Evolutionary conservation across 345 rosid genomes (phyloP), one percentile per base, ranked within the genome.

Genomic region (Eucalyptus cloeziana): DNA sequence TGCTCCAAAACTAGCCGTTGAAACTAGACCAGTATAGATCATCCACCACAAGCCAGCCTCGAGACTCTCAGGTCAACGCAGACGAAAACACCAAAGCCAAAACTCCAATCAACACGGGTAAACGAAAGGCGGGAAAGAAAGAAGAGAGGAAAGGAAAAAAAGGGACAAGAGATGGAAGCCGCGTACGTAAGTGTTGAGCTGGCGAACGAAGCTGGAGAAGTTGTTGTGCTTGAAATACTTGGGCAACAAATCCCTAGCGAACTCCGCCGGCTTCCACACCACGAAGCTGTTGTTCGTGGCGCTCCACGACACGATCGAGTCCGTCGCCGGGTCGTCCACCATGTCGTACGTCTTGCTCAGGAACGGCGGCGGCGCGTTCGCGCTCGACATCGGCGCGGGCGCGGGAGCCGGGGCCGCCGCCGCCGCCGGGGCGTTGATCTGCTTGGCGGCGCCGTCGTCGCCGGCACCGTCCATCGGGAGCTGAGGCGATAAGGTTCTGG

Each of bases 131-230:
- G 24, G 37, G 87, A 33, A 45, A 51, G 87, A 50, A 49, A 85
- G 54, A 27, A 49, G 86, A 49, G 86, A 31, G 44, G 43, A 31
- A 19, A 31, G 2, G 1, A 30, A 85, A 17, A 44, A 88, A 88
- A 4, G 40, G 88, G n/a, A 3, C 7, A 62, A 56, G 86, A 54
- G 43, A 85, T 24, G n/a, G 31, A 13, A 17, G 90, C 30, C 40
- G 51, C 95, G 33, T 93, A 97, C 98, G 83, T 97, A 97, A 83
- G 99, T 97, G 89, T 97, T 97, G 49, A 97, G 92, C 90, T 97
- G 99, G 69, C 99, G 94, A 88, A 97, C 98, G 62, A 97, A 97
- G 94, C 99, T 96, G 86, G 98, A 95, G 94, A 97, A 96, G 92
- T 97, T 97, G 85, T 95, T 96, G 90, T 97, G 99, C 96, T 97